These are phyloP conservation scores for Boletus reticuloceps DNA, from an alignment of 768 basidiomycete genomes.

Conservation along the genomic window DNA sequence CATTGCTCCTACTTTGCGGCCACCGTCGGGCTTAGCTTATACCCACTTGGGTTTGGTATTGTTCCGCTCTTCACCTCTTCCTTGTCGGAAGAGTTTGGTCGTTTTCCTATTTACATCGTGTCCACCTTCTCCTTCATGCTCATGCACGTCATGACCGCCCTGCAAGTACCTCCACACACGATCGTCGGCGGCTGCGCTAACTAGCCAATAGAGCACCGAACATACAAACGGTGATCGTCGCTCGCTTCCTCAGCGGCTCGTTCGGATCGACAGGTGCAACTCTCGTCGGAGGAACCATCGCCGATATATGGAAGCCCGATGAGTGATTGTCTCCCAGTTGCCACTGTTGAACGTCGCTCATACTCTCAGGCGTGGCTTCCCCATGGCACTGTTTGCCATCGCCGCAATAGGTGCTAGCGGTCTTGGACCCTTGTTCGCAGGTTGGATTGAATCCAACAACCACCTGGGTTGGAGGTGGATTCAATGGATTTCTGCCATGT, in stretches of 20 bases:
- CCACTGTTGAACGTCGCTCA: conserved; percentile 7
- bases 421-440: conserved; percentile 60
- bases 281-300: conserved; percentile 73
- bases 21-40: conserved; percentile 50
- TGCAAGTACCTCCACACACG: conserved; percentile 16
- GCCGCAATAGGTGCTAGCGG: conserved; percentile 60
- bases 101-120: conserved; percentile 55
- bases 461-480: conserved; percentile 78
- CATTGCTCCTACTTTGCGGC: conserved; percentile 45
- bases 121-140: conserved; percentile 48
- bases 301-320: conserved; percentile 63
- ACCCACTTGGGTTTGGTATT: conserved; percentile 58
- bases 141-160: conserved; percentile 44
- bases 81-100: conserved; percentile 71
- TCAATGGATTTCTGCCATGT: conserved; percentile 77
- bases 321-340: conserved; percentile 42
- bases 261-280: conserved; percentile 70
- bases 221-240: conserved; percentile 62
- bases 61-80: conserved; percentile 65
- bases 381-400: conserved; percentile 73
- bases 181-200: conserved; percentile 3
- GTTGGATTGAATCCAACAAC: conserved; percentile 62
- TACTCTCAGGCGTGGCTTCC: conserved; percentile 61
- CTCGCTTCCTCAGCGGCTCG: conserved; percentile 62
- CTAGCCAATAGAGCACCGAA: conserved; percentile 34